Evolutionary conservation across 345 rosid genomes (phyloP), one percentile per base, ranked within the genome.

Genomic region (Diplotaxis tenuifolia): DNA sequence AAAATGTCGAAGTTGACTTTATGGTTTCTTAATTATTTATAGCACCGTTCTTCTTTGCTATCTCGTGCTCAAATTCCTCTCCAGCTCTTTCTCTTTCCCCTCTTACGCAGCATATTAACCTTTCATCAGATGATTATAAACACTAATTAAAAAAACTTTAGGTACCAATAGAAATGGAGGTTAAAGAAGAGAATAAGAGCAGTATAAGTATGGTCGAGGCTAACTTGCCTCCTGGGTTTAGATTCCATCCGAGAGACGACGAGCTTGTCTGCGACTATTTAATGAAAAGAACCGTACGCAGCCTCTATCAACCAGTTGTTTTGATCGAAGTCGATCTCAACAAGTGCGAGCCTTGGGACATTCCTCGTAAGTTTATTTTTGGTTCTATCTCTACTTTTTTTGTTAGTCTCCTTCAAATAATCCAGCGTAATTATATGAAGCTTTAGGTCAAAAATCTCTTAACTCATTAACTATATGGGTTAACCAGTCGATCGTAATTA

Each of bases 201-300:
- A 69, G 80, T 75, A 80, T 89, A 83, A 84, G 90, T 63, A 78
- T 78, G 84, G 88, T 87, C 75, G 47, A 88, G 81, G 86, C 96
- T n/a, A 80, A 89, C 67, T 74, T 94, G 76, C 96, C 97, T 0
- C 93, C 96, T 0, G 98, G 98, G 0, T 94, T 91, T 70, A 84
- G 96, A 4, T 94, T 94, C 78, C 96, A 94, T 52, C 98, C 98
- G 0, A 89, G 94, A 1, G 96, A 47, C 54, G 54, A 47, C 54
- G 54, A 47, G 10, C 54, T 47, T 3, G 54, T 47, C 54, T 47
- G 54, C 54, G 54, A 47, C 54, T 47, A 47, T 10, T 47, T 47
- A 3, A 47, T 47, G 54, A 47, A 47, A 47, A 47, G 54, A 47
- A 47, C 54, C 10, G 54, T 16, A 2, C 20, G 54, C 18, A 47